Conservation (phyloP, 305 asterid species). For the Fraxinus platypoda region DNA sequence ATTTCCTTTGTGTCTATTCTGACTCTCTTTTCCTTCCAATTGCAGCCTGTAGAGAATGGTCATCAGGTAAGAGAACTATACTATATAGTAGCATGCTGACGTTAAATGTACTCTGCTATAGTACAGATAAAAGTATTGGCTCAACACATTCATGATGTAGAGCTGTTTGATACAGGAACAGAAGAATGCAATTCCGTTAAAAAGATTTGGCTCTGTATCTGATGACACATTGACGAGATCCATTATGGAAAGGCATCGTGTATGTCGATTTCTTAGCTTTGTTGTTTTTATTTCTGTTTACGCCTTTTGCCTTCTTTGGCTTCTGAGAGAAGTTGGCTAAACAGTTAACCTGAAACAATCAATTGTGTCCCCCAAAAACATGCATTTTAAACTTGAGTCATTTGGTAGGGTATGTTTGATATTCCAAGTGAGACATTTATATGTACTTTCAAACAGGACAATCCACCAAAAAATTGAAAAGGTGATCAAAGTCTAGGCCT, state of each 20-base stretch:
- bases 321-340: conserved; percentile 8
- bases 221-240: conserved; percentile 59
- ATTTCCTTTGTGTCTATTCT: conserved; percentile 19
- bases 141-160: conserved; percentile 17
- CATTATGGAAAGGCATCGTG: conserved; percentile 67
- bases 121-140: conserved; percentile 7
- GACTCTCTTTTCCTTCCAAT: conserved; percentile 29
- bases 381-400: conserved; percentile 5
- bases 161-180: conserved; percentile 49
- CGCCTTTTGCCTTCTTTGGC: conserved; percentile 14
- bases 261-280: conserved; percentile 32
- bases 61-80: conserved; percentile 50
- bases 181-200: conserved; percentile 36
- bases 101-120: conserved; percentile 11
- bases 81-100: neutral
- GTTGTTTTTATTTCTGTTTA: conserved; percentile 6
- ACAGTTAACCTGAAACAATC: neutral
- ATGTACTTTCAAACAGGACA: neutral
- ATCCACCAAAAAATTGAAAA: neutral
- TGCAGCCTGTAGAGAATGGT: conserved; percentile 74
- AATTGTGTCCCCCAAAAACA: neutral
- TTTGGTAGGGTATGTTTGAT: neutral
- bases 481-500: neutral
- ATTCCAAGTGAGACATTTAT: neutral
- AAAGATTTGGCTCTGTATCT: conserved; percentile 50